A percentile compares a stretch with the other conserved stretches of the same genome.
Evolutionary conservation across 75 land plant genomes (phyloP).

Genomic region (Cunninghamia lanceolata): DNA sequence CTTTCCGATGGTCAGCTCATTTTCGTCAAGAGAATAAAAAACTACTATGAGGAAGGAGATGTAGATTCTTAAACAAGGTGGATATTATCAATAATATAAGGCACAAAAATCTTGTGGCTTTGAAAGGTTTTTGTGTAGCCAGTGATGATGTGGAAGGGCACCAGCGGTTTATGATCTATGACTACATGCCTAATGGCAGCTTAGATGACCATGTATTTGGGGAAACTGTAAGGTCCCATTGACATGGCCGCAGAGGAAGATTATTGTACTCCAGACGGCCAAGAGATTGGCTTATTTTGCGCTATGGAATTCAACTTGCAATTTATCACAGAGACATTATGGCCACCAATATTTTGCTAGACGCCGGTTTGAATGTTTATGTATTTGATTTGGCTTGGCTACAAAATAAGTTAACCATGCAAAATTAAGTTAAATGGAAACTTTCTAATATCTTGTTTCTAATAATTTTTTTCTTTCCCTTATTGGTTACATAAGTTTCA

Average conservation of each 20-base stretch:
- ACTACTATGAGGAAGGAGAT: constrained; percentile 51
- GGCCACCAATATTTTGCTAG: constrained; percentile 28
- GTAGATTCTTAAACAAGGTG: constrained; percentile 74
- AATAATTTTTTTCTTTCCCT: too few species aligned
- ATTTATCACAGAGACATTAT: constrained; percentile 30
- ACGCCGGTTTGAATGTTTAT: constrained; percentile 11
- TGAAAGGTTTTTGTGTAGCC: constrained; percentile 68
- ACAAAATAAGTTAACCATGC: too few species aligned
- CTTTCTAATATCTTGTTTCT: too few species aligned
- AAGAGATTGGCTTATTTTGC: constrained; percentile 31
- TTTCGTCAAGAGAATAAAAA: constrained; percentile 62
- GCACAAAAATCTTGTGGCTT: constrained; percentile 68
- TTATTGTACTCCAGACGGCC: constrained; percentile 65
- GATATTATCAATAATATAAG: constrained; percentile 73
- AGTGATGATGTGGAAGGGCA: constrained; percentile 20
- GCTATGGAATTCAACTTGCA: constrained; percentile 9
- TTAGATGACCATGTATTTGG: constrained; percentile 59
- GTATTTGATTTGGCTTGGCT: constrained; percentile 29
- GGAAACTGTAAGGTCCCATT: constrained; percentile 1
- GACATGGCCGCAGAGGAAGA: constrained; percentile 73
- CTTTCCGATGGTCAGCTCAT: constrained; percentile 46
- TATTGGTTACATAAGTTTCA: too few species aligned
- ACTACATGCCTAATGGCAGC: constrained; percentile 80
- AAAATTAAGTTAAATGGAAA: too few species aligned
- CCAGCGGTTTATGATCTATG: constrained; percentile 69